Evolutionary conservation across 441 rosid species (phyloP).

Genomic region (Manihot esculenta): DNA sequence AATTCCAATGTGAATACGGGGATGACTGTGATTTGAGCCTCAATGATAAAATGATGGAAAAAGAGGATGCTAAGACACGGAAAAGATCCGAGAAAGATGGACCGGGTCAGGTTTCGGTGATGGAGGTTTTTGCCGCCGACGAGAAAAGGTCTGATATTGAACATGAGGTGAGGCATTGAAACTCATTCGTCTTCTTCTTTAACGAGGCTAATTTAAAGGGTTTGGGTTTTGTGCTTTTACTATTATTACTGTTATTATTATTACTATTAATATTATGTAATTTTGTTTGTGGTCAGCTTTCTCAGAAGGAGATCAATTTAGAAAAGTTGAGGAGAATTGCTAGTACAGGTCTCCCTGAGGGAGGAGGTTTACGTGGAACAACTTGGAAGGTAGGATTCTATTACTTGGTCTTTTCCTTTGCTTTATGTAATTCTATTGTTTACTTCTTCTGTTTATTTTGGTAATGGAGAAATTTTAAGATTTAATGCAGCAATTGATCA

Average conservation of each 20-base stretch:
- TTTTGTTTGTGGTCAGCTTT: constrained; percentile 34
- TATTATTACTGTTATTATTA: too few relatives aligned
- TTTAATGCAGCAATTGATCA: background rate
- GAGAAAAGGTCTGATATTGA: constrained; percentile 68
- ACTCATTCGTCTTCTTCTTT: background rate
- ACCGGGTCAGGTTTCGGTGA: constrained; percentile 29
- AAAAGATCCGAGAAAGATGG: constrained; percentile 33
- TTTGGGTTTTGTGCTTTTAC: too few relatives aligned
- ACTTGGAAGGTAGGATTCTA: constrained; percentile 61
- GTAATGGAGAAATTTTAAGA: background rate
- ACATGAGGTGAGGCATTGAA: constrained; percentile 44
- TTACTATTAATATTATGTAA: background rate
- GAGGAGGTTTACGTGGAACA: constrained; percentile 56
- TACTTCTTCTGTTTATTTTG: background rate
- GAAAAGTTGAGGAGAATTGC: constrained; percentile 60
- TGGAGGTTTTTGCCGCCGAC: constrained; percentile 46
- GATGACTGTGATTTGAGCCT: constrained; percentile 22
- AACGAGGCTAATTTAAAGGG: background rate
- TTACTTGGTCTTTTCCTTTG: background rate
- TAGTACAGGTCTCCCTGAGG: constrained; percentile 52
- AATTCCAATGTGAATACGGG: constrained; percentile 15
- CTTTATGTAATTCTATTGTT: background rate
- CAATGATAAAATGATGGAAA: constrained; percentile 22
- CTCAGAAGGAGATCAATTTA: constrained; percentile 58
- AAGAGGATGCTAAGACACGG: constrained; percentile 23